These are phyloP conservation scores for Albizia julibrissin DNA, from an alignment of 306 rosid genomes.

Conservation along the genomic window DNA sequence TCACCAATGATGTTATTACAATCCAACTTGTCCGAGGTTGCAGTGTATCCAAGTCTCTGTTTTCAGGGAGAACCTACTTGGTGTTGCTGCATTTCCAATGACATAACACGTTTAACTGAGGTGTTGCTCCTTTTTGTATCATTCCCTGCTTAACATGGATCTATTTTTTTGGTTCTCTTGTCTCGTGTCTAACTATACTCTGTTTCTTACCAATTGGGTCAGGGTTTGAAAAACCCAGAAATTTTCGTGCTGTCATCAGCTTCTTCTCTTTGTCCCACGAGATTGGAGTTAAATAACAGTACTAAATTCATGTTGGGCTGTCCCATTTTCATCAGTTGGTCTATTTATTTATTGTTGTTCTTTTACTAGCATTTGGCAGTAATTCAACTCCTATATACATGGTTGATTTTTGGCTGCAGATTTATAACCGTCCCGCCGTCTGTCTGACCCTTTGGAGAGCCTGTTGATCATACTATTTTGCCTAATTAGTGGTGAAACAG, in stretches of 20 bases:
- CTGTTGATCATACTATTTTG: too few species aligned
- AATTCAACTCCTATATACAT: too few species aligned
- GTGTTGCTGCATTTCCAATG: conserved; percentile 45
- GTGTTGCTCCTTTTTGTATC: not conserved
- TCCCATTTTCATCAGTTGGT: too few species aligned
- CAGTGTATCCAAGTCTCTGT: conserved; percentile 44
- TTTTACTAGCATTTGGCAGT: too few species aligned
- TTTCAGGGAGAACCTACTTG: conserved; percentile 53
- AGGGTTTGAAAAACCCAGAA: conserved; percentile 66
- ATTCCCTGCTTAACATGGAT: not conserved
- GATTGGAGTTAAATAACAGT: conserved; percentile 77
- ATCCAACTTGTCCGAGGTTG: conserved; percentile 56
- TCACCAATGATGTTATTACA: conserved; percentile 41
- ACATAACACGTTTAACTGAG: conserved; percentile 46
- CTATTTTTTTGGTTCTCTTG: too few species aligned
- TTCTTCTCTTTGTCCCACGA: conserved; percentile 50
- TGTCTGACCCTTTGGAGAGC: too few species aligned
- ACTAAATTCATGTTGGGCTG: conserved; percentile 35
- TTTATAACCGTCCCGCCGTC: too few species aligned
- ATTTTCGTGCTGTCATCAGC: conserved; percentile 79
- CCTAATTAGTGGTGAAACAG: too few species aligned
- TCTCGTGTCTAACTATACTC: conserved; percentile 63
- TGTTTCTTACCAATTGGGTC: not conserved
- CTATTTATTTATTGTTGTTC: too few species aligned
- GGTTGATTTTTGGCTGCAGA: too few species aligned